Conservation (phyloP, 1,284 basidiomycete genomes). For the Bothia castanella region DNA sequence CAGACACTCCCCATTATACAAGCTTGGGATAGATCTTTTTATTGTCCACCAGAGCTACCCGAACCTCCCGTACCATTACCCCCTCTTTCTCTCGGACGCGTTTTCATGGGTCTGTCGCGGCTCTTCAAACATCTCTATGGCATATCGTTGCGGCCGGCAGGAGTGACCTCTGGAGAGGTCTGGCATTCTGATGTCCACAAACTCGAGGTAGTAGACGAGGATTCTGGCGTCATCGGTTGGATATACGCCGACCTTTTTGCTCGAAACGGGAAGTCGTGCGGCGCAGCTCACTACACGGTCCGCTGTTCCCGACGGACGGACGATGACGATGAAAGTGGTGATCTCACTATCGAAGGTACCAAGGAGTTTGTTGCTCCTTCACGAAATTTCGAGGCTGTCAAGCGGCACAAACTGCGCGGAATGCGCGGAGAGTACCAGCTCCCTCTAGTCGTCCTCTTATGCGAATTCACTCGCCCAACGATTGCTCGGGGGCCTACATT, state of each 20-base stretch:
- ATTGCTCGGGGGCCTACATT: constrained; percentile 63
- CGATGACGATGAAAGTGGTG: constrained; percentile 77
- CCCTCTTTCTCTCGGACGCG: constrained; percentile 75
- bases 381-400: constrained; percentile 55
- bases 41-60: constrained; percentile 73
- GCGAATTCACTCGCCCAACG: constrained; percentile 77
- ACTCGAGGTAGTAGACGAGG: constrained; percentile 88
- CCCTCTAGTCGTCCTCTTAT: constrained; percentile 88
- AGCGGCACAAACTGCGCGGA: constrained; percentile 54
- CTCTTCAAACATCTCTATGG: constrained; percentile 87
- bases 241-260: constrained; percentile 94
- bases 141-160: constrained; percentile 71
- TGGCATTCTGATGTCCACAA: constrained; percentile 91
- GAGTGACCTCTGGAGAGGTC: constrained; percentile 71
- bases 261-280: constrained; percentile 80
- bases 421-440: constrained; percentile 77
- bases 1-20: constrained; percentile 63
- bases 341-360: constrained; percentile 49
- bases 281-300: constrained; percentile 97
- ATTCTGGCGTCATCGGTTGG: constrained; percentile 83
- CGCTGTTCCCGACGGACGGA: constrained; percentile 91
- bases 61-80: constrained; percentile 68
- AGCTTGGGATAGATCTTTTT: constrained; percentile 93
- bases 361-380: constrained; percentile 44
- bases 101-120: constrained; percentile 82